Percentiles rank a stretch among this genome's conserved stretches.
These are phyloP conservation scores for Podospora pseudoanserina DNA, from an alignment of 495 filamentous ascomycete genomes.

Conservation along the genomic window DNA sequence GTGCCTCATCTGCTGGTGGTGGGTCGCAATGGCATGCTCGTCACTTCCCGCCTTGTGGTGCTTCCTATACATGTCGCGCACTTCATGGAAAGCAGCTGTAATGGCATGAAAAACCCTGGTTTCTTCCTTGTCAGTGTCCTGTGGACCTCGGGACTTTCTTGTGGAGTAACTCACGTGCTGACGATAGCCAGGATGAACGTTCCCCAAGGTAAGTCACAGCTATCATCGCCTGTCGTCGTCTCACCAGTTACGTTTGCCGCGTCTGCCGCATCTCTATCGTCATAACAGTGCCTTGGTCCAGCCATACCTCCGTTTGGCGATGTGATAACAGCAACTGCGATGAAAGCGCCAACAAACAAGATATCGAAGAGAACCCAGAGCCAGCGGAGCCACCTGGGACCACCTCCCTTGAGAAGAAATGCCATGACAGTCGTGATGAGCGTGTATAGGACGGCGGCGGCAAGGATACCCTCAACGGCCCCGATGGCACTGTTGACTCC, in stretches of 20 bases:
- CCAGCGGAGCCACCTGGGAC: conserved; percentile 26
- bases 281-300: conserved; percentile 24
- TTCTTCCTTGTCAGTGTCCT: not conserved
- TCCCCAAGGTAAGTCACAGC: conserved; percentile 17
- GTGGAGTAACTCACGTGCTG: conserved; percentile 14
- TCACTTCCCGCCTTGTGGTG: not conserved
- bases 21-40: conserved; percentile 2
- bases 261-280: conserved; percentile 11
- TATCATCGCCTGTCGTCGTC: conserved; percentile 7
- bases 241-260: conserved; percentile 13
- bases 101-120: conserved; percentile 16
- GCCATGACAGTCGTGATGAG: conserved; percentile 25
- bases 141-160: not conserved
- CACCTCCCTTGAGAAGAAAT: conserved; percentile 22
- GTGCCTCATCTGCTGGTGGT: not conserved
- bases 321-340: conserved; percentile 35
- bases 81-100: conserved; percentile 27
- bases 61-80: conserved; percentile 18
- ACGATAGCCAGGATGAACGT: conserved; percentile 18
- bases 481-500: conserved; percentile 24
- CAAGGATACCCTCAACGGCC: conserved; percentile 37
- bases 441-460: conserved; percentile 35
- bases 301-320: conserved; percentile 26
- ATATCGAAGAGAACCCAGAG: conserved; percentile 28
- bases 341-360: conserved; percentile 35